phyloP scores from a whole-genome alignment of 495 filamentous ascomycete genomes.

The Aspergillus funiculosus region DNA sequence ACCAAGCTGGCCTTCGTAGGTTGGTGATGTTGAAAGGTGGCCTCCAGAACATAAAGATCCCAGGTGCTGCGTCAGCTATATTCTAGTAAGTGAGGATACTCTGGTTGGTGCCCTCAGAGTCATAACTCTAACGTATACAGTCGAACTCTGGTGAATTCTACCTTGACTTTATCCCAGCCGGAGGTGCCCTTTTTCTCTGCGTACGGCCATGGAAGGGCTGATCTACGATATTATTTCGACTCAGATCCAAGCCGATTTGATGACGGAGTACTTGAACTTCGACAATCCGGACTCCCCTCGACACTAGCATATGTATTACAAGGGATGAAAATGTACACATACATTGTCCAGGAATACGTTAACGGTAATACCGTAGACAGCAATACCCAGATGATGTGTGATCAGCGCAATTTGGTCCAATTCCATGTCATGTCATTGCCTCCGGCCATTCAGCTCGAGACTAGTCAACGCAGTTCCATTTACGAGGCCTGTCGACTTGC shows the following conservation, averaged over 20 bases:
- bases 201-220: not conserved
- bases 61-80: conserved; percentile 4
- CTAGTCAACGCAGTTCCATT: not conserved
- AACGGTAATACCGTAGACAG: not conserved
- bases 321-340: not conserved
- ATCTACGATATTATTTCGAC: not conserved
- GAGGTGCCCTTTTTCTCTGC: not conserved
- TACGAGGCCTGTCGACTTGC: conserved; percentile 7
- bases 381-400: not conserved
- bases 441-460: not conserved
- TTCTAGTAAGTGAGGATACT: conserved; percentile 2
- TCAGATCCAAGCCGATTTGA: not conserved
- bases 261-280: not conserved
- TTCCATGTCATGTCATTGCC: not conserved
- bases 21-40: conserved; percentile 3
- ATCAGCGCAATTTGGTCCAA: conserved; percentile 4
- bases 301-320: not conserved
- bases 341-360: not conserved
- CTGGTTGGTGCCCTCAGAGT: not conserved
- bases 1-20: conserved; percentile 4
- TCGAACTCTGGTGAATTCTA: conserved; percentile 4
- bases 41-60: conserved; percentile 3
- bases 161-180: conserved; percentile 1
- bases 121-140: not conserved
- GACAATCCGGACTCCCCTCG: not conserved